Base-by-base conservation (phyloP, 2,329 filamentous ascomycete genomes). In the Septoria linicola region DNA sequence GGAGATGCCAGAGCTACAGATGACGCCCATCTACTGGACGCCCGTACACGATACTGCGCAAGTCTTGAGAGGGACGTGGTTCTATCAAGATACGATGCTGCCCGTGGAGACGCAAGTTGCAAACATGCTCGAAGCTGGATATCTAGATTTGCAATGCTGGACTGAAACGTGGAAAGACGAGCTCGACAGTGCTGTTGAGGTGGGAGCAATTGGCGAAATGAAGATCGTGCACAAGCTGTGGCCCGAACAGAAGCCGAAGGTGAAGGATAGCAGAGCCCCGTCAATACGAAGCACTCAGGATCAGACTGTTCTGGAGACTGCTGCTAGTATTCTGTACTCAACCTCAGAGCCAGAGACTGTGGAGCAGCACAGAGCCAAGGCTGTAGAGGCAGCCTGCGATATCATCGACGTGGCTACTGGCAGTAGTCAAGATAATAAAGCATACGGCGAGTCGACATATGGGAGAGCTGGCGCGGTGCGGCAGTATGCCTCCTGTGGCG, bases 1-100 rank as follows among this genome's bases (percentile, higher is more conserved):
- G 1, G 84, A 88, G 51, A 77, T 97, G 61, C 90, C 92, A 17
- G 80, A 80, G 46, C 73, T 95, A 27, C 51, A 75, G 64, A 95
- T 99, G 90, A 89, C 91, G 68, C 93, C 93, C 0, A 96, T 97
- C 53, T 99, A 99, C 68, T 99, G 93, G 93, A 91, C 87, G 14
- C 92, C 93, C 6, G 80, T 97, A 25, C 90, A 95, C 63, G 93
- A 97, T 64, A 81, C 95, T 25, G 86, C 89, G 5, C 77, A 84
- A 30, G 90, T 97, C 1, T 79, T 87, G 51, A 80, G 93, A 59
- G 90, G 88, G 1, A 97, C 92, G 0, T 99, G 93, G 93, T 99
- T 99, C 68, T 97, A 97, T 70, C 87, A 87, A 73, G 91, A 96
- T 65, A 92, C 87, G 1, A 96, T 97, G 90, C 76, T 88, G 52